These are phyloP conservation scores for Arabidopsis arenosa DNA, from an alignment of 345 rosid species.

Conservation along the genomic window DNA sequence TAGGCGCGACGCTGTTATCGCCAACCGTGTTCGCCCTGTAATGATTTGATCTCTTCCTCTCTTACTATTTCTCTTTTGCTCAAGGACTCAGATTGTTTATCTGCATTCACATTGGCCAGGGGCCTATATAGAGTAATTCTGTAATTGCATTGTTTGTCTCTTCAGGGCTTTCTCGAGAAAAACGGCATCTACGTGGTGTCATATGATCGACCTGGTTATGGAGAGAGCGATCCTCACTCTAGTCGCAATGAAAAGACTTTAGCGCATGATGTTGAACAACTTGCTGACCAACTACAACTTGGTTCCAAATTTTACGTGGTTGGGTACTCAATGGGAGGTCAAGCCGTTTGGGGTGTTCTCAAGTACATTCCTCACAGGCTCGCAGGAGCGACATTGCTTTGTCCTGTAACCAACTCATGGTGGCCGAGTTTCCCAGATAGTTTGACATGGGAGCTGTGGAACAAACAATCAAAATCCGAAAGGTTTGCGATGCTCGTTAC, in stretches of 20 bases:
- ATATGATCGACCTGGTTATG: constrained; percentile 81
- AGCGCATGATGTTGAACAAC: constrained; percentile 79
- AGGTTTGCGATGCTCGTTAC: constrained; percentile 54
- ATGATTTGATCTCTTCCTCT: constrained; percentile 16
- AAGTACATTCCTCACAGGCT: constrained; percentile 75
- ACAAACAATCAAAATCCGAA: constrained; percentile 50
- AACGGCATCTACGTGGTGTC: constrained; percentile 64
- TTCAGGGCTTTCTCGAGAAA: constrained; percentile 78
- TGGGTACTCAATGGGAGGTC: constrained; percentile 52
- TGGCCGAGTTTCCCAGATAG: constrained; percentile 63
- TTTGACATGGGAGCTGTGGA: constrained; percentile 57
- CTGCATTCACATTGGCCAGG: not conserved
- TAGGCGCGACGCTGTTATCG: constrained; percentile 53
- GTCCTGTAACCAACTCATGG: constrained; percentile 64
- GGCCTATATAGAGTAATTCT: not conserved
- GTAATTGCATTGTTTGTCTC: constrained; percentile 11
- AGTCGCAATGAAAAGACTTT: constrained; percentile 60
- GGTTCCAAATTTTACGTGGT: constrained; percentile 73
- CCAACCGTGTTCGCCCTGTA: constrained; percentile 47
- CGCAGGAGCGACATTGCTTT: constrained; percentile 57
- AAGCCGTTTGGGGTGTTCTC: constrained; percentile 59
- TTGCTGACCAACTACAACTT: constrained; percentile 82
- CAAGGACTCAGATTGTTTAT: not conserved
- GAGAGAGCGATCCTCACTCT: constrained; percentile 44
- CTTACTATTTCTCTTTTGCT: not conserved